Base-by-base conservation (phyloP, 345 rosid species). In the Camelina sativa region DNA sequence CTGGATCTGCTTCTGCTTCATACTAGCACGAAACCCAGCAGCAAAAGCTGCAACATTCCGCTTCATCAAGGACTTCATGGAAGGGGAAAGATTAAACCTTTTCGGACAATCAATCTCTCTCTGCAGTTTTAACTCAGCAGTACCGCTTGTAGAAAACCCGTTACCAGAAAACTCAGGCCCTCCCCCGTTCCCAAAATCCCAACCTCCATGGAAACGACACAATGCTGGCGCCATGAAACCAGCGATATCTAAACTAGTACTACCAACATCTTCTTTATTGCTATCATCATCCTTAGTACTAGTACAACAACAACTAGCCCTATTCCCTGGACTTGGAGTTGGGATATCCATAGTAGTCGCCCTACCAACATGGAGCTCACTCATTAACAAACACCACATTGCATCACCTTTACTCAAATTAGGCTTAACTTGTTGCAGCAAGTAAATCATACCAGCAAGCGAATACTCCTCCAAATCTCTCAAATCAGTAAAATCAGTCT, bases 311-410 rank as follows among this genome's bases (percentile, higher is more conserved):
- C 37, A 34, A 34, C 37, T 1, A 67, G 41, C 76, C 40, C 47
- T 70, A 11, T 75, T 37, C 0, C 79, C 67, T 0, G 71, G n/a
- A n/a, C n/a, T n/a, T n/a, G n/a, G 48, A 32, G 38, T 4, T 0
- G 87, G 86, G 32, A 88, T 75, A 48, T 91, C 90, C 74, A 91
- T 70, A 7, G 77, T 61, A 75, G 85, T 85, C 0, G 97, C 97
- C 55, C 87, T 86, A 79, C 85, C 92, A 56, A 93, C 90, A 78
- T 93, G 89, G 32, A 93, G 92, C 79, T 93, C 96, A 79, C 91
- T 88, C 94, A 89, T 86, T 44, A 93, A 80, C 82, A 91, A 88
- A 80, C 97, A 93, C 98, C 94, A 91, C 97, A 89, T 86, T 7
- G 96, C 96, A 87, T 93, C 97, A 50, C 94, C 96, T 85, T 84